Evolutionary conservation across 495 filamentous ascomycete genomes (phyloP), one percentile per base, ranked within the genome.

Genomic region (Podospora australis): DNA sequence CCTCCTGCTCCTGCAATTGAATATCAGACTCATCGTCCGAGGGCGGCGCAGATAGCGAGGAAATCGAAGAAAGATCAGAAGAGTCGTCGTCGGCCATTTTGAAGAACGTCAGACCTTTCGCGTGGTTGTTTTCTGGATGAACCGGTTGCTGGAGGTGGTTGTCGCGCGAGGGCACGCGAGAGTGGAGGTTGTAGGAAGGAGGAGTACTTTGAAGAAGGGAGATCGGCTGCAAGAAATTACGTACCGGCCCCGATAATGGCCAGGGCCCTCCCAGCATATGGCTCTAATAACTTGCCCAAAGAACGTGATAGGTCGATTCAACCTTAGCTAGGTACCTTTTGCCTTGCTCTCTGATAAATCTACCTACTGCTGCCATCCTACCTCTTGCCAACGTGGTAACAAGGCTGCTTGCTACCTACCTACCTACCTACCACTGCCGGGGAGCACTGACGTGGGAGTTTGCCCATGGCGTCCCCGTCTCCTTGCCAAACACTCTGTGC

Each of bases 31-130:
- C 77, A 53, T 73, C 70, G 4, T 78, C 73, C 16, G 72, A 74
- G n/a, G 75, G 74, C 2, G 67, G 69, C 32, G 70, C 70, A 30
- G 76, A 79, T 22, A 78, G 57, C 4, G 74, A 75, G 6, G 75
- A 75, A 41, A 75, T 53, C 11, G 75, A 78, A 7, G 77, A 80
- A 28, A 78, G 67, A 21, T 78, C 74, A 11, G 74, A 78, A 39
- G 71, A 75, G 36, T 75, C 74, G 53, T 73, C 70, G 49, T 78
- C 75, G 29, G 73, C 72, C 69, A 74, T 74, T 54, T 62, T 51
- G 50, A 46, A 23, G 14, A 45, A 39, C 42, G 50, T 41, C 35
- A 34, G 21, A 32, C 11, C 25, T 46, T 6, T 26, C 44, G 36
- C 11, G 51, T 46, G 44, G 39, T 45, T 20, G 49, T 49, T 53